Conservation (phyloP, 768 basidiomycete species). For the Tubosaeta sp. region DNA sequence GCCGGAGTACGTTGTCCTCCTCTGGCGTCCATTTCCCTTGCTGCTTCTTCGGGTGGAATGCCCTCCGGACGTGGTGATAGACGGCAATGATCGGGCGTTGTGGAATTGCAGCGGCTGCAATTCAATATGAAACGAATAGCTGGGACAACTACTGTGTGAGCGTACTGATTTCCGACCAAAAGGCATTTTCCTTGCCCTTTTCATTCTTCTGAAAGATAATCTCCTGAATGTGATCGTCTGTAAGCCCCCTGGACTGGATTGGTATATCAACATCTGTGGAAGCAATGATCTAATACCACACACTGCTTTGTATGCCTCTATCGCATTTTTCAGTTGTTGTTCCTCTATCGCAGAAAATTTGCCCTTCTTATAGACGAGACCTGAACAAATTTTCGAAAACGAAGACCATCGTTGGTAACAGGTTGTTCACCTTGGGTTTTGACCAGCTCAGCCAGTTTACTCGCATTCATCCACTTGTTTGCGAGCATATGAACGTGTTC, state of each 20-base stretch:
- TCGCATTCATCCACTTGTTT: constrained; percentile 73
- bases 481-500: constrained; percentile 68
- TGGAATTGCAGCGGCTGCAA: constrained; percentile 61
- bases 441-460: constrained; percentile 65
- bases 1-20: constrained; percentile 61
- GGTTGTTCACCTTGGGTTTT: constrained; percentile 53
- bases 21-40: constrained; percentile 67
- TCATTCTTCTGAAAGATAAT: constrained; percentile 67
- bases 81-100: constrained; percentile 79
- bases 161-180: constrained; percentile 82
- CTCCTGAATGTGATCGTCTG: constrained; percentile 51
- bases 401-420: background rate
- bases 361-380: constrained; percentile 83
- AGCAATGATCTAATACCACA: constrained; percentile 20
- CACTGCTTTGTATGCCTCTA: constrained; percentile 59
- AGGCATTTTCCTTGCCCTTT: constrained; percentile 56
- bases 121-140: constrained; percentile 6
- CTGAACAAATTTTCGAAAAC: constrained; percentile 33
- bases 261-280: constrained; percentile 1
- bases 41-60: constrained; percentile 61
- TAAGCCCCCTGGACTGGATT: constrained; percentile 47
- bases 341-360: constrained; percentile 82
- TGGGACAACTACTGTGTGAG: constrained; percentile 1
- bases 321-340: constrained; percentile 57
- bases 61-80: constrained; percentile 74